Evolutionary conservation across 441 rosid genomes (phyloP).

Genomic region (Populus hybrid): DNA sequence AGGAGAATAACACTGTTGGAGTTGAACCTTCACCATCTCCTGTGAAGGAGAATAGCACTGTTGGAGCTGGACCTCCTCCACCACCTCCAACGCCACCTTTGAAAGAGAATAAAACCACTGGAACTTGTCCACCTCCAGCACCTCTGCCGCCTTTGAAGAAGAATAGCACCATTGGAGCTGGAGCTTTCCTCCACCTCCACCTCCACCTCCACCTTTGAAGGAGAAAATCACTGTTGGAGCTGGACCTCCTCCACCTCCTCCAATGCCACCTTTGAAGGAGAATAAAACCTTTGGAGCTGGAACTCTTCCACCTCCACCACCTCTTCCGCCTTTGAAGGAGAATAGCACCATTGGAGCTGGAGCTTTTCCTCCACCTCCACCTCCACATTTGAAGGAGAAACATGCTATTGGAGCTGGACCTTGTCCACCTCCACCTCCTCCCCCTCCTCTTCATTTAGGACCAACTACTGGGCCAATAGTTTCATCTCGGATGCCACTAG

Average conservation of each 20-base stretch:
- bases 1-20: neutral
- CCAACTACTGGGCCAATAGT: conserved; percentile 10
- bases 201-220: conserved; percentile 30
- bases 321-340: conserved; percentile 11
- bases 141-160: conserved; percentile 35
- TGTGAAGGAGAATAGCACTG: neutral
- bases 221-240: conserved; percentile 14
- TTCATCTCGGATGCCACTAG: conserved; percentile 32
- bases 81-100: conserved; percentile 15
- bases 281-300: conserved; percentile 17
- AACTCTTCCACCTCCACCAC: conserved; percentile 25
- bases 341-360: neutral
- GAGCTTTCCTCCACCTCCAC: conserved; percentile 19
- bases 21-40: conserved; percentile 1
- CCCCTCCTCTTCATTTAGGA: conserved; percentile 38
- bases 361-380: conserved; percentile 23
- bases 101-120: neutral
- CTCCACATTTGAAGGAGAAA: conserved; percentile 29
- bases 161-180: conserved; percentile 18
- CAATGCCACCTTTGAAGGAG: conserved; percentile 32
- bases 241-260: conserved; percentile 16
- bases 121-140: conserved; percentile 4
- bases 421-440: conserved; percentile 42
- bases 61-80: conserved; percentile 18
- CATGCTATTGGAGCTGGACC: conserved; percentile 14